These are phyloP conservation scores for Pythium brachiatum DNA, from an alignment of 352 stramenopile species.

Conservation along the genomic window DNA sequence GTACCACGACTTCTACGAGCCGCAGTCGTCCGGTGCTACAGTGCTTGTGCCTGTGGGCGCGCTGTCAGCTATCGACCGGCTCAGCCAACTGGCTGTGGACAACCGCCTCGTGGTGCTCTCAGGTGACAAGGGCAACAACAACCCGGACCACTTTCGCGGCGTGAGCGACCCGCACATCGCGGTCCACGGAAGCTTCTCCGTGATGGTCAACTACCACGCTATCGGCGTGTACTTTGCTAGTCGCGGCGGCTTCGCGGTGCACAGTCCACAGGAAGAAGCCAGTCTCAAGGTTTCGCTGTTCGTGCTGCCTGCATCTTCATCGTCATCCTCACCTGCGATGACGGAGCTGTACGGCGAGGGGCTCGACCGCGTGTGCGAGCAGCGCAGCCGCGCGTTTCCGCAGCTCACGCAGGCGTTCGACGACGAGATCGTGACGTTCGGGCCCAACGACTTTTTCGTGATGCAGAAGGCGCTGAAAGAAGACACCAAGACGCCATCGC, in stretches of 20 bases:
- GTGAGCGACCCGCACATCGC: constrained; percentile 94
- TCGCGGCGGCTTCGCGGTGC: constrained; percentile 89
- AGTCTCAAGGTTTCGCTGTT: constrained; percentile 91
- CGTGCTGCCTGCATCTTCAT: constrained; percentile 46
- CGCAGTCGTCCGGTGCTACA: constrained; percentile 58
- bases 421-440: constrained; percentile 87
- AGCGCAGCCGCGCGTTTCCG: constrained; percentile 61
- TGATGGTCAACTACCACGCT: constrained; percentile 96
- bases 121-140: constrained; percentile 94
- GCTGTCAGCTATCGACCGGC: constrained; percentile 36
- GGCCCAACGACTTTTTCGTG: constrained; percentile 94
- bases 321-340: constrained; percentile 22
- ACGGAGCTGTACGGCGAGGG: constrained; percentile 41
- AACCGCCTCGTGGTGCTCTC: constrained; percentile 82
- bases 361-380: constrained; percentile 60
- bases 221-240: constrained; percentile 91
- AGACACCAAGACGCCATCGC: constrained; percentile 68
- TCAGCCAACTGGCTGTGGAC: constrained; percentile 22
- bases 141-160: constrained; percentile 90
- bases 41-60: constrained; percentile 92
- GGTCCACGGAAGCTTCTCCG: constrained; percentile 93
- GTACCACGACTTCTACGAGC: constrained; percentile 83
- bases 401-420: constrained; percentile 76
- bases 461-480: constrained; percentile 91
- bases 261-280: constrained; percentile 92